Base-by-base conservation (phyloP, 352 stramenopile genomes). In the Phytophthora megakarya region DNA sequence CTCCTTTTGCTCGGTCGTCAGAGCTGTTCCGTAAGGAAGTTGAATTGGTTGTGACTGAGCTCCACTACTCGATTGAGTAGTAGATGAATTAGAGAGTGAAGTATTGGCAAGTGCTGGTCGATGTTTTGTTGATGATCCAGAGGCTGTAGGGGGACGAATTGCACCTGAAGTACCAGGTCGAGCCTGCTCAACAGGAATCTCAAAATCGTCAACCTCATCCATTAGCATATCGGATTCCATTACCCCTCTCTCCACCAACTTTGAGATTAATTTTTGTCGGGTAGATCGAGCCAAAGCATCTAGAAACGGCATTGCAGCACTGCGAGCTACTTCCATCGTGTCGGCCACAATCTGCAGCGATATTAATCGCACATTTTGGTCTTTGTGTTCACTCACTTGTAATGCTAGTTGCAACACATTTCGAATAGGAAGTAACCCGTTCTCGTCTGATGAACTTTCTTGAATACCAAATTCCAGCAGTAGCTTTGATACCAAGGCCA, bases 141-240 rank as follows among this genome's bases (percentile, higher is more conserved):
- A 92, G 0, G 86, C 84, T 0, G 84, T 94, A 11, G 77, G 82
- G 10, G 81, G 84, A 15, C 86, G 78, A 53, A 89, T 63, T 0
- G 70, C 65, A 16, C 78, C 65, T 3, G 80, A 86, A 0, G 85
- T 92, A 0, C 80, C 78, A 16, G 82, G 86, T 38, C 86, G 70
- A 46, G 61, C 15, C 0, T 69, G 38, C 15, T 83, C 71, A 7
- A 52, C 68, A 2, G 70, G 39, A 9, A 88, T 68, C 1, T 93
- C 84, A 64, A 92, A 95, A 43, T 95, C 86, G 18, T 95, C 86
- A 0, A 95, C 68, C 59, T 95, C 86, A 32, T 93, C 86, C 83
- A 93, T 92, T 8, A 95, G 69, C 65, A 93, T 74, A 67, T 93
- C 86, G 0, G 79, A 67, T 37, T 93, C 86, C 18, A 93, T 56